Base-by-base conservation (phyloP, 2,329 filamentous ascomycete genomes). In the Domatiomyces catenatus region DNA sequence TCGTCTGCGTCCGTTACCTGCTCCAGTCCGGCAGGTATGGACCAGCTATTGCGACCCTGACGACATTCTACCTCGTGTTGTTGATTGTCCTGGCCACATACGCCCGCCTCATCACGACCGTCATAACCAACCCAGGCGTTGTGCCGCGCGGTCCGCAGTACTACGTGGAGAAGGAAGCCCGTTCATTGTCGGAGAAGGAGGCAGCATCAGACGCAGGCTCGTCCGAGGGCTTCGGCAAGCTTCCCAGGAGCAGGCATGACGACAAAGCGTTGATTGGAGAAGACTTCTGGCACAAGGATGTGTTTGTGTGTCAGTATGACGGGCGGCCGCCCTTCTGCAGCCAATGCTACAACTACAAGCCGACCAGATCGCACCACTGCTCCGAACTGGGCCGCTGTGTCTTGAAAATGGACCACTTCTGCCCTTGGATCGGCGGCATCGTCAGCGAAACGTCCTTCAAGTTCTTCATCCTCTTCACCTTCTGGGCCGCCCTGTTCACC, bases 401-500 rank as follows among this genome's bases (percentile, higher is more conserved):
- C 19, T 71, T 76, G 42, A 92, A 92, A 61, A 92, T 95, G 84
- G 90, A 96, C 56, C 90, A 96, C 63, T 92, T 89, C 61, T 98
- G 92, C 62, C 92, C 90, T 0, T 96, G 81, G 79, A 89, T 94
- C n/a, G 90, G 90, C 3, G 92, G 90, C 19, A 85, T 94, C 57
- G 81, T 98, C 8, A 84, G 81, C 0, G 89, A 95, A 64, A 88
- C 80, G 1, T 72, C 83, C 2, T 89, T 90, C 70, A 95, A 95
- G 61, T 95, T 86, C 67, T 96, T 98, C 62, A 71, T 88, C 8
- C 92, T 95, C 58, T 94, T 95, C 62, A 80, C 81, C 15, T 75
- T 78, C 44, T 94, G 92, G 64, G 80, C 80, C 1, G 69, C 78
- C 3, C 59, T 86, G 3, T 86, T 82, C 59, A 87, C 82, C 57